phyloP scores from a whole-genome alignment of 2,329 filamentous ascomycete species.

The Beauveria caledonica region DNA sequence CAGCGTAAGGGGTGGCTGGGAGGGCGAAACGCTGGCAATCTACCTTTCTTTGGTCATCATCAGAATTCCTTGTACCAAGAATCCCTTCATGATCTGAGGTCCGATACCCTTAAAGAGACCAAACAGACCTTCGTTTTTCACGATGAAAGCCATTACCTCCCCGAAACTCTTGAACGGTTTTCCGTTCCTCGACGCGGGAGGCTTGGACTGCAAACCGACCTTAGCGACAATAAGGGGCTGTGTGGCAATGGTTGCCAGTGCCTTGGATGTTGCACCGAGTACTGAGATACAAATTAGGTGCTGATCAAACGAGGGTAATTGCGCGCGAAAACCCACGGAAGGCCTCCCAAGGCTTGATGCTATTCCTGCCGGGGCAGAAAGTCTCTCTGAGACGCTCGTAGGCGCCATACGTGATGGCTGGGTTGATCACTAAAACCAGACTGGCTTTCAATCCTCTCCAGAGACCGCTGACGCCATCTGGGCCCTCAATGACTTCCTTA shows the following conservation, averaged over 20 bases:
- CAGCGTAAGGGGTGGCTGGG: constrained; percentile 12
- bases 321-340: constrained; percentile 59
- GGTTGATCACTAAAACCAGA: constrained; percentile 90
- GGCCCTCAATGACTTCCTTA: constrained; percentile 78
- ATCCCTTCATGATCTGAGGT: constrained; percentile 85
- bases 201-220: constrained; percentile 89
- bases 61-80: constrained; percentile 87
- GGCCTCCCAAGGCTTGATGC: constrained; percentile 74
- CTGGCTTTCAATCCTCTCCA: constrained; percentile 96
- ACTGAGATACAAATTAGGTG: constrained; percentile 40
- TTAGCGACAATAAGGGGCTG: constrained; percentile 97
- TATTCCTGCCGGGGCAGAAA: constrained; percentile 69
- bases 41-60: constrained; percentile 99
- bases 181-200: constrained; percentile 72
- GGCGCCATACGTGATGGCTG: constrained; percentile 93
- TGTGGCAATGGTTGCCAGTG: constrained; percentile 81
- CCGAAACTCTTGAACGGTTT: constrained; percentile 90
- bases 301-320: background rate
- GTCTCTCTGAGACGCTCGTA: constrained; percentile 80
- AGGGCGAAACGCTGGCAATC: constrained; percentile 16
- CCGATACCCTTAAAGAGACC: constrained; percentile 96
- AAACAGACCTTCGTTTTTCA: constrained; percentile 73
- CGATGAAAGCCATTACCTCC: constrained; percentile 91
- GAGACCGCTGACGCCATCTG: constrained; percentile 80
- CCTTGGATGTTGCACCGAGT: constrained; percentile 86